These are phyloP conservation scores for Dendrobium officinale DNA, from an alignment of 106 monocot genomes.

Conservation along the genomic window DNA sequence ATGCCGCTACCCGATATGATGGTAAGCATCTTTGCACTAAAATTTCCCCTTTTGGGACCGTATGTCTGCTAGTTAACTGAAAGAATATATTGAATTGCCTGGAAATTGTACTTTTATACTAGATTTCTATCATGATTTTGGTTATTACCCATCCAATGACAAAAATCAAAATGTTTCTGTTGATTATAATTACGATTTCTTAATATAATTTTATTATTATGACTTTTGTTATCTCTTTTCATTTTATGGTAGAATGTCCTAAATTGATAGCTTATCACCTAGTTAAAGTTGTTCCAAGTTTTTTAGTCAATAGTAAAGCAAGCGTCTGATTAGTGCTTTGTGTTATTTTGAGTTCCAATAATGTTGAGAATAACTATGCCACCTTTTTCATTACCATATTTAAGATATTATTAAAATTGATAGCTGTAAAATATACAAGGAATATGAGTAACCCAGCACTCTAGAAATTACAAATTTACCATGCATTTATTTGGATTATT, in stretches of 20 bases:
- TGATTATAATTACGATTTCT: background rate
- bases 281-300: background rate
- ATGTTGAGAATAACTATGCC: background rate
- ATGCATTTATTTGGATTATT: background rate
- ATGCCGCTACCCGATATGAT: constrained; percentile 93
- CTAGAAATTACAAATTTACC: background rate
- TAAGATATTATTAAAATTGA: background rate
- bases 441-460: background rate
- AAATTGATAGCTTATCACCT: background rate
- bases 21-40: constrained; percentile 33
- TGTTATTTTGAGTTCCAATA: background rate
- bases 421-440: background rate
- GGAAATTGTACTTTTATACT: background rate
- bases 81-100: background rate
- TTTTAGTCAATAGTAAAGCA: background rate
- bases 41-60: background rate
- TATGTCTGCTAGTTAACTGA: background rate
- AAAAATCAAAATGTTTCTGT: background rate
- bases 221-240: background rate
- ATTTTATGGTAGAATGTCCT: background rate
- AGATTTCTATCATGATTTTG: background rate
- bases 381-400: background rate
- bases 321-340: background rate
- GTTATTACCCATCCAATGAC: background rate
- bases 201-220: background rate